Base-by-base conservation (phyloP, 2,329 filamentous ascomycete genomes). In the Alternaria tenuissima region DNA sequence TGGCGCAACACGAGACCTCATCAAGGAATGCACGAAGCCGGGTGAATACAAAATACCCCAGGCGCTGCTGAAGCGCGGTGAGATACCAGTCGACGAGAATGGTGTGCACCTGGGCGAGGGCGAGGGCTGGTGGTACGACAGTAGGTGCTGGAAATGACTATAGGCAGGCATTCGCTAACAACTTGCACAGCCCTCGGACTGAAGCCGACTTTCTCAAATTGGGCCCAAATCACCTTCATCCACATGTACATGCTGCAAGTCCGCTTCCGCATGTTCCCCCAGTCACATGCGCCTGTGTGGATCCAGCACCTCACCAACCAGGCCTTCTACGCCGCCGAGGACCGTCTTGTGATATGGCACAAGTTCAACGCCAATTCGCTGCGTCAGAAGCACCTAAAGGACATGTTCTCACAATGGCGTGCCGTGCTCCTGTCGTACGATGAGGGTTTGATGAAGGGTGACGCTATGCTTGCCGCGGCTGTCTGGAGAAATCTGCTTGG, bases 401-500 rank as follows among this genome's bases (percentile, higher is more conserved):
- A 98, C 78, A 85, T 97, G 60, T 98, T 95, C 72, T 84, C 93
- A 61, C 93, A 97, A 80, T 99, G 94, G 92, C 89, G 95, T 57
- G 95, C 94, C 30, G 83, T 94, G 55, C 84, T 96, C 22, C 85
- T 93, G 7, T 92, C 93, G 2, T 95, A 94, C 76, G 92, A 96
- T 76, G 92, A 95, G 81, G 92, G 91, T 0, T 76, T 96, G 44
- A 84, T 89, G 67, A 89, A 89, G 77, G 90, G 91, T 9, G 92
- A 96, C 76, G 89, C 91, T 14, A 87, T 92, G 57, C 84, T 95
- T 14, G 92, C 90, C 4, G 85, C 91, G 42, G 95, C 95, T 8
- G 84, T 99, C 48, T 99, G 95, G 95, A 86, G 95, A 73, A 98
- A 98, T 79, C 76, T 99, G 57, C 96, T 93, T 84, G 93, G 94